phyloP scores from a whole-genome alignment of 352 stramenopile species.

The Albugo candida region DNA sequence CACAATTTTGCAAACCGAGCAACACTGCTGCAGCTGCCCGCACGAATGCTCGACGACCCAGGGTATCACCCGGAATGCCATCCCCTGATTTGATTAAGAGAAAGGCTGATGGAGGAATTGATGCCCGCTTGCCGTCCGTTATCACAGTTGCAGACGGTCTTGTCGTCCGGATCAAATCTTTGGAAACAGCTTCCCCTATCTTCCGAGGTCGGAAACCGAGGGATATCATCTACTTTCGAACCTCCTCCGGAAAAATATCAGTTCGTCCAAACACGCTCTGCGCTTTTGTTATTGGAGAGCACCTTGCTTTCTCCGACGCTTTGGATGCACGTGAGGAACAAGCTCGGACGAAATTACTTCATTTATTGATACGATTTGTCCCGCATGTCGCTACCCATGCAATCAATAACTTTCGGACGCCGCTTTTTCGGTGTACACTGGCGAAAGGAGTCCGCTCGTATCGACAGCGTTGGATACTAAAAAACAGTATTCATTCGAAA shows the following conservation, averaged over 20 bases:
- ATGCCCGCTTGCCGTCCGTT: neutral
- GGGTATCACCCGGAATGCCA: neutral
- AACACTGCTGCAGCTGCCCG: neutral
- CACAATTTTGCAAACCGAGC: neutral
- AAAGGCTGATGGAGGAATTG: too few species aligned
- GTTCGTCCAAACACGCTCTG: slow-evolving; percentile 36
- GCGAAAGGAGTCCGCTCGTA: slow-evolving; percentile 22
- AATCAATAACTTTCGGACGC: slow-evolving; percentile 51
- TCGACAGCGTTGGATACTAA: slow-evolving; percentile 43
- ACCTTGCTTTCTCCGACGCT: slow-evolving; percentile 28
- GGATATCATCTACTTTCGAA: slow-evolving; percentile 52
- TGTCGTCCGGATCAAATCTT: neutral
- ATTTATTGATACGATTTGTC: slow-evolving; percentile 53
- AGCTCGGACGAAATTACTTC: slow-evolving; percentile 42
- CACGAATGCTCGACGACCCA: too few species aligned
- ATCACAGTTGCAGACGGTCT: neutral
- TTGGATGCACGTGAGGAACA: slow-evolving; percentile 28
- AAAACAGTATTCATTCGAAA: slow-evolving; percentile 19
- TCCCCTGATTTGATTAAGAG: neutral
- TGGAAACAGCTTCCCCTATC: slow-evolving; percentile 14
- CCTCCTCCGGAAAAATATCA: slow-evolving; percentile 30
- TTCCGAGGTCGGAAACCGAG: slow-evolving; percentile 31
- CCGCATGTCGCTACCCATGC: slow-evolving; percentile 30
- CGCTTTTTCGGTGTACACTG: slow-evolving; percentile 49
- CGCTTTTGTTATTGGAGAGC: slow-evolving; percentile 36